phyloP scores from a whole-genome alignment of 176 grass and related monocot genomes.

The Tuctoria greenei region DNA sequence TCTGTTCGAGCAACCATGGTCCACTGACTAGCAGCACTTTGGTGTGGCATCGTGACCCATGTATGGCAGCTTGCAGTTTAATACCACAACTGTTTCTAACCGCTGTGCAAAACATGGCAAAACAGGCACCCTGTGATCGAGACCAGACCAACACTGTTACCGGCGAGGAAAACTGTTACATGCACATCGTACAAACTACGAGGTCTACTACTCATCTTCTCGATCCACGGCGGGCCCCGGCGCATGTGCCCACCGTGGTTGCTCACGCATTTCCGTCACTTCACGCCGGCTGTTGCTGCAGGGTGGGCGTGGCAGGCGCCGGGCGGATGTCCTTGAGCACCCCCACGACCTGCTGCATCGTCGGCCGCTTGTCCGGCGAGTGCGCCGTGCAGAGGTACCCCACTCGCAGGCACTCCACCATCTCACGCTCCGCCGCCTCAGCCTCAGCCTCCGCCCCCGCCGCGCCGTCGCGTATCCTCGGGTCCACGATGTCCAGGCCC shows the following conservation, averaged over 20 bases:
- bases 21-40: background rate
- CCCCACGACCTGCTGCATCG: conserved; percentile 91
- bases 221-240: background rate
- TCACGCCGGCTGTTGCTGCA: background rate
- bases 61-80: conserved; percentile 22
- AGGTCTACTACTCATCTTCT: background rate
- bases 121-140: background rate
- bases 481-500: conserved; percentile 59
- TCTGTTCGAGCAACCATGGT: background rate
- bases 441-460: background rate
- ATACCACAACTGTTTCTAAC: background rate
- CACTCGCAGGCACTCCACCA: conserved; percentile 67
- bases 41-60: background rate
- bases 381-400: conserved; percentile 82
- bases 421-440: conserved; percentile 46
- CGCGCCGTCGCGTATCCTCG: conserved; percentile 39
- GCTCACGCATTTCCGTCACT: background rate
- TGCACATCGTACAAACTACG: conserved; percentile 10
- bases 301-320: conserved; percentile 1
- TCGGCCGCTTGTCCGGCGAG: conserved; percentile 74
- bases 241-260: conserved; percentile 3
- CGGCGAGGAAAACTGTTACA: conserved; percentile 20
- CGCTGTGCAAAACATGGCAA: background rate
- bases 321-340: conserved; percentile 78
- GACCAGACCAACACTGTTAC: conserved; percentile 9